A percentile compares a stretch with the other conserved stretches of the same genome.
Evolutionary conservation across 371 early-diverging fungal genomes (phyloP).

Genomic region (Apophysomyces elegans): DNA sequence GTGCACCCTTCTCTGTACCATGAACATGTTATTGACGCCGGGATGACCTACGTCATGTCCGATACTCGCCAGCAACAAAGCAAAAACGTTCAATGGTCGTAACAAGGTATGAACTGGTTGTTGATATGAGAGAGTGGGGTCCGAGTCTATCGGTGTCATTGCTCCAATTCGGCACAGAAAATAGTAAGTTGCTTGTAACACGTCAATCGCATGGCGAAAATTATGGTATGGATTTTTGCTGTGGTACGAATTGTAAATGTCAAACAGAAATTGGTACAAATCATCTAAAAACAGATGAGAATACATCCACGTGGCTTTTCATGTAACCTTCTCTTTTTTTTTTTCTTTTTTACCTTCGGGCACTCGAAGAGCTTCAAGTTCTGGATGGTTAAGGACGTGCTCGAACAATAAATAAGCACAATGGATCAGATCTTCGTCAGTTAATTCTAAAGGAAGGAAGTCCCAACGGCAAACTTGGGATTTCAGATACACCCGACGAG

Average conservation of each 20-base stretch:
- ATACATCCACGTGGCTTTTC: slow-evolving; percentile 19
- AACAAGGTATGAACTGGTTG: slow-evolving; percentile 44
- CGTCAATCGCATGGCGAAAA: slow-evolving; percentile 87
- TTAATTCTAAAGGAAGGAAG: slow-evolving; percentile 65
- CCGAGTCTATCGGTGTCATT: slow-evolving; percentile 38
- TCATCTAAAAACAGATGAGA: slow-evolving; percentile 40
- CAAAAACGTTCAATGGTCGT: slow-evolving; percentile 70
- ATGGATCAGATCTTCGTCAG: slow-evolving; percentile 63
- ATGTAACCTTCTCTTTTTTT: background rate
- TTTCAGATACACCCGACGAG: slow-evolving; percentile 47
- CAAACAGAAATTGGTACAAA: slow-evolving; percentile 66
- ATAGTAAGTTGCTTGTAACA: slow-evolving; percentile 80
- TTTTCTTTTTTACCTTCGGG: slow-evolving; percentile 56
- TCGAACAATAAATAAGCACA: slow-evolving; percentile 65
- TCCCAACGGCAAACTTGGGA: slow-evolving; percentile 62
- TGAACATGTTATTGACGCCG: slow-evolving; percentile 82
- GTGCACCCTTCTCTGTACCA: slow-evolving; percentile 45
- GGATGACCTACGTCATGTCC: slow-evolving; percentile 91
- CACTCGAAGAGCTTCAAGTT: slow-evolving; percentile 57
- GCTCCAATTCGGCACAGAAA: slow-evolving; percentile 72
- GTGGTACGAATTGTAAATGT: slow-evolving; percentile 74
- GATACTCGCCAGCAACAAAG: slow-evolving; percentile 76
- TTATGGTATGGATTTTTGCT: slow-evolving; percentile 85
- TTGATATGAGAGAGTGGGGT: slow-evolving; percentile 1
- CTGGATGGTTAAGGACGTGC: slow-evolving; percentile 63